Evolutionary conservation across 257 asterid genomes (phyloP).

Genomic region (Plantago elongata): DNA sequence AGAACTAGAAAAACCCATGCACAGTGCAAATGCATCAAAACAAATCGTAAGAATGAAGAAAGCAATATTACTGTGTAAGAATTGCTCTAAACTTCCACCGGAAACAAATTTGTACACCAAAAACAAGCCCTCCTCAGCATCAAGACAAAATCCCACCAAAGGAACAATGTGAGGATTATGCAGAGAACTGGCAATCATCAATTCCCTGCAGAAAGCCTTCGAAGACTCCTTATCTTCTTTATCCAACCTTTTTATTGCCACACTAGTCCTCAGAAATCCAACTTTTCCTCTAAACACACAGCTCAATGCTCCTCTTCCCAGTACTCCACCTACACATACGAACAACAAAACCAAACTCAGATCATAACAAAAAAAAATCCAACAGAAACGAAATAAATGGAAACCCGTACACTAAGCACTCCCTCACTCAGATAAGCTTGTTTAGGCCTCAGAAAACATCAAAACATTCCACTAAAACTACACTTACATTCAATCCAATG

Average conservation of each 20-base stretch:
- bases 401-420: too few relatives aligned
- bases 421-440: too few relatives aligned
- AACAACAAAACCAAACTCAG: slow-evolving; percentile 16
- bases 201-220: slow-evolving; percentile 87
- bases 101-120: slow-evolving; percentile 86
- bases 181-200: slow-evolving; percentile 88
- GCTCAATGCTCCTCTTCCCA: slow-evolving; percentile 95
- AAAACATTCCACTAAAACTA: not conserved
- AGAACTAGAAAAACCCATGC: too few relatives aligned
- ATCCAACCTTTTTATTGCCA: slow-evolving; percentile 77
- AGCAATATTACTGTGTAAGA: slow-evolving; percentile 55
- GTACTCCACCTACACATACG: slow-evolving; percentile 57
- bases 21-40: not conserved
- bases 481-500: too few relatives aligned
- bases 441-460: too few relatives aligned
- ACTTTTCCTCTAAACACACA: slow-evolving; percentile 84
- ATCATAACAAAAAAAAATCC: too few relatives aligned
- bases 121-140: slow-evolving; percentile 80
- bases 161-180: slow-evolving; percentile 77
- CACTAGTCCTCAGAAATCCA: slow-evolving; percentile 52
- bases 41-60: not conserved
- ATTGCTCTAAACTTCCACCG: slow-evolving; percentile 81
- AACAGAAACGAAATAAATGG: too few relatives aligned
- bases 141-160: slow-evolving; percentile 78
- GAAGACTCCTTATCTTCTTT: slow-evolving; percentile 79